Evolutionary conservation across 768 basidiomycete species (phyloP).

Genomic region (Pulveroboletus sp.): DNA sequence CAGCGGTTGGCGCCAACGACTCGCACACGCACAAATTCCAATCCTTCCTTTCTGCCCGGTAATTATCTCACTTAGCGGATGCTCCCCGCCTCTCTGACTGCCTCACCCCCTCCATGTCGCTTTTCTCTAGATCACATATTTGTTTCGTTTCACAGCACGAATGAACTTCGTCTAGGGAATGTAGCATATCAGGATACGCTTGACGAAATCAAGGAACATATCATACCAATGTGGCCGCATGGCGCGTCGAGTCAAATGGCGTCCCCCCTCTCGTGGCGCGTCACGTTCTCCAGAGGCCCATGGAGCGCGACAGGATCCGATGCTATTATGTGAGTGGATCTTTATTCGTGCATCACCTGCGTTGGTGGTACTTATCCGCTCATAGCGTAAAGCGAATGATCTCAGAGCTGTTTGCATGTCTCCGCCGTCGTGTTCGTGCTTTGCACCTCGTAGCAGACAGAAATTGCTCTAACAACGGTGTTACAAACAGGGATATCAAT

Average conservation of each 20-base stretch:
- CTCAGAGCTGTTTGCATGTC: constrained; percentile 52
- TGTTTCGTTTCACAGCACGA: constrained; percentile 60
- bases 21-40: constrained; percentile 34
- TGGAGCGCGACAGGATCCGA: constrained; percentile 61
- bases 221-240: constrained; percentile 65
- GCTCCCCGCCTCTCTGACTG: constrained; percentile 19
- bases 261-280: constrained; percentile 46
- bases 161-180: constrained; percentile 50
- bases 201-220: constrained; percentile 51
- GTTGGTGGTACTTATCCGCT: constrained; percentile 19
- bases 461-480: constrained; percentile 7
- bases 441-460: constrained; percentile 3
- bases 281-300: constrained; percentile 62
- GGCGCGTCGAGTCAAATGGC: constrained; percentile 45
- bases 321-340: constrained; percentile 42
- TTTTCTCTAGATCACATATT: constrained; percentile 60
- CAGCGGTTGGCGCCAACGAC: constrained; percentile 29
- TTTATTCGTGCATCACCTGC: neutral
- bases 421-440: constrained; percentile 50
- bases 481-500: constrained; percentile 60
- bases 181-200: constrained; percentile 49
- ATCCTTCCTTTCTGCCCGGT: constrained; percentile 32
- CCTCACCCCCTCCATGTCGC: constrained; percentile 20
- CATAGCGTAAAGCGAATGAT: constrained; percentile 58
- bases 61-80: constrained; percentile 1